Conservation (phyloP, 1,284 basidiomycete species). For the Veloporphyrellus conicus region DNA sequence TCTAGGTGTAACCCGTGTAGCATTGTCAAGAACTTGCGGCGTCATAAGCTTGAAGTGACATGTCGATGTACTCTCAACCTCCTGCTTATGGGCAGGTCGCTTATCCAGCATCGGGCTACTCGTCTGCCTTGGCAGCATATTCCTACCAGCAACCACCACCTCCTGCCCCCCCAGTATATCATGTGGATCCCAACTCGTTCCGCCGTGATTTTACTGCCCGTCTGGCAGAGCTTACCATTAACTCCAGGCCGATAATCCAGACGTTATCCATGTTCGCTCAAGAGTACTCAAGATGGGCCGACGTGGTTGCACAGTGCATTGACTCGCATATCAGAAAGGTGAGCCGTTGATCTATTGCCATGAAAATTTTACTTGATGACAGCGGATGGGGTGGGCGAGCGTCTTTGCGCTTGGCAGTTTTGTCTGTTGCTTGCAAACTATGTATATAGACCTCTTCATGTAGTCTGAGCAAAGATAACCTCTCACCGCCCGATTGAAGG, state of each 20-base stretch:
- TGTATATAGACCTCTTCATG: slow-evolving; percentile 37
- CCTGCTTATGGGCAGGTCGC: slow-evolving; percentile 39
- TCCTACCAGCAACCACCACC: slow-evolving; percentile 45
- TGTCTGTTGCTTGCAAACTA: slow-evolving; percentile 30
- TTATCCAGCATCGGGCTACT: slow-evolving; percentile 38
- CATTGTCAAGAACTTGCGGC: slow-evolving; percentile 29
- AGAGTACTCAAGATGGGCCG: slow-evolving; percentile 76
- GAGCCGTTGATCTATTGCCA: slow-evolving; percentile 45
- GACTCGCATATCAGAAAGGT: slow-evolving; percentile 85
- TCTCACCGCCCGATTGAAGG: slow-evolving; percentile 30
- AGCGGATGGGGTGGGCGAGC: slow-evolving; percentile 30
- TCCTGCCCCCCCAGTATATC: slow-evolving; percentile 48
- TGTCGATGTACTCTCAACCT: slow-evolving; percentile 50
- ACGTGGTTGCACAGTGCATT: slow-evolving; percentile 82
- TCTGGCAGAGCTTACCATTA: slow-evolving; percentile 84
- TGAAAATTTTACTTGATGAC: slow-evolving; percentile 20
- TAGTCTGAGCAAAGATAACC: slow-evolving; percentile 42
- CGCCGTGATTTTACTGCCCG: slow-evolving; percentile 76
- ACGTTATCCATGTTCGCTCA: slow-evolving; percentile 91
- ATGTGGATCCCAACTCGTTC: slow-evolving; percentile 71
- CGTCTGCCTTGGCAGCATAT: slow-evolving; percentile 44
- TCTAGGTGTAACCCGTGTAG: slow-evolving; percentile 31
- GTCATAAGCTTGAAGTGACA: slow-evolving; percentile 37
- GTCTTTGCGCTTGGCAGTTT: slow-evolving; percentile 23
- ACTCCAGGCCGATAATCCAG: slow-evolving; percentile 95